Percentiles rank a stretch among this genome's conserved stretches.
Conservation (phyloP, 441 rosid species). For the Bruguiera hainesii region DNA sequence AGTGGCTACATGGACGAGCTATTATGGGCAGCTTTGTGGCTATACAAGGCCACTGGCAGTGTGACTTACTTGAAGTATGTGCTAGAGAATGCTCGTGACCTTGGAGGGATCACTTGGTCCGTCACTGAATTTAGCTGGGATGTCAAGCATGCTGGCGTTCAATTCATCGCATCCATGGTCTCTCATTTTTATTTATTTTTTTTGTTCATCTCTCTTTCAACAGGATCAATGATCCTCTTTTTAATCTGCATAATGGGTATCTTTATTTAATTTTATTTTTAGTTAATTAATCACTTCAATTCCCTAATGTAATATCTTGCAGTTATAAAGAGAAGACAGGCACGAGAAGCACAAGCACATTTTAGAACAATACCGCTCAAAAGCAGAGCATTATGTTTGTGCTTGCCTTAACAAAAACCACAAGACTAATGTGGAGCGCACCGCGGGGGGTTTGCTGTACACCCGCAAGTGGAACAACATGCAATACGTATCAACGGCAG, state of each 20-base stretch:
- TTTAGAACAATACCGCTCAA: slow-evolving; percentile 53
- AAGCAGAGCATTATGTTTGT: slow-evolving; percentile 75
- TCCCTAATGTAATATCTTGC: slow-evolving; percentile 18
- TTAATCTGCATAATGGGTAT: slow-evolving; percentile 27
- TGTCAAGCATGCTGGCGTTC: slow-evolving; percentile 87
- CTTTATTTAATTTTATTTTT: slow-evolving; percentile 27
- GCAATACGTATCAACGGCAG: slow-evolving; percentile 78
- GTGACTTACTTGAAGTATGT: slow-evolving; percentile 52
- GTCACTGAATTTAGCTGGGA: slow-evolving; percentile 97
- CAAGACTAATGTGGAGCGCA: slow-evolving; percentile 46
- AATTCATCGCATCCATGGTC: slow-evolving; percentile 74
- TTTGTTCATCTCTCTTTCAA: too few species aligned
- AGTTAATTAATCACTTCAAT: slow-evolving; percentile 28
- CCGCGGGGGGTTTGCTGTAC: slow-evolving; percentile 76
- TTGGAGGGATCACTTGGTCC: slow-evolving; percentile 88
- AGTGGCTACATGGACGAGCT: slow-evolving; percentile 95
- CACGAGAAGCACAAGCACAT: slow-evolving; percentile 36
- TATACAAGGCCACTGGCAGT: slow-evolving; percentile 80
- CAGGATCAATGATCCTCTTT: too few species aligned
- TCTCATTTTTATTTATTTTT: neutral
- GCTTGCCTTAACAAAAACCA: slow-evolving; percentile 67
- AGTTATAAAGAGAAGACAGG: slow-evolving; percentile 49
- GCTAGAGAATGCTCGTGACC: slow-evolving; percentile 45
- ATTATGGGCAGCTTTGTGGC: slow-evolving; percentile 91
- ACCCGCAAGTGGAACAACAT: slow-evolving; percentile 93